Evolutionary conservation across 805 yeast genomes (phyloP), one percentile per base, ranked within the genome.

Genomic region (Nakazawaea sp.): DNA sequence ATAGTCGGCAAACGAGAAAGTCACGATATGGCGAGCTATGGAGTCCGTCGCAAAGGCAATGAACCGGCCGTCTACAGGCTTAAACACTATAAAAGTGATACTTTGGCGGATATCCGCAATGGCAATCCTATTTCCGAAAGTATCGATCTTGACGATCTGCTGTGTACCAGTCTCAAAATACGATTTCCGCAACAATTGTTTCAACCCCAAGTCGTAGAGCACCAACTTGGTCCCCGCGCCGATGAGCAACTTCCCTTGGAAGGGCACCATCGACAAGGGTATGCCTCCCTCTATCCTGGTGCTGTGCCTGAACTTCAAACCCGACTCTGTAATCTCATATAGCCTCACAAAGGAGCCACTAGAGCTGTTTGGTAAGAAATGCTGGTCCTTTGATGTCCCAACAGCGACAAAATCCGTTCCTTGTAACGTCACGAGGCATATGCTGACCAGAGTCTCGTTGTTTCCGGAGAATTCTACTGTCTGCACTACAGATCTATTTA

Each of bases 41-140:
- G 68, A 55, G 56, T 92, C 97, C 50, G 78, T 88, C 1, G 77
- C 78, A 40, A 89, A 62, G 2, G 81, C 72, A 6, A 75, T 50
- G 48, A 90, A 83, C 16, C 51, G 58, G 44, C 74, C 72, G 3
- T 51, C 54, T 2, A 49, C 46, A 0, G 66, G 57, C 44, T 80
- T 75, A 49, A 62, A 84, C 17, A 66, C 68, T 18, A 76, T 58
- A 42, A 75, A 70, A 0, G 77, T 64, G 0, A 83, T 69, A 3
- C 95, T 81, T 40, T 78, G 74, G 30, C 72, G 68, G 2, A 79
- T 61, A 56, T 92, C 98, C 4, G 85, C 88, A 10, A 81, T 72
- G 4, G 75, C 76, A 1, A 88, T 55, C 28, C 90, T 60, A 29
- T 64, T 60, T 1, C 82, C 82, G 34, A 72, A 68, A 31, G 75